These are phyloP conservation scores for Eucalyptus curtisii DNA, from an alignment of 345 rosid genomes.

Conservation along the genomic window DNA sequence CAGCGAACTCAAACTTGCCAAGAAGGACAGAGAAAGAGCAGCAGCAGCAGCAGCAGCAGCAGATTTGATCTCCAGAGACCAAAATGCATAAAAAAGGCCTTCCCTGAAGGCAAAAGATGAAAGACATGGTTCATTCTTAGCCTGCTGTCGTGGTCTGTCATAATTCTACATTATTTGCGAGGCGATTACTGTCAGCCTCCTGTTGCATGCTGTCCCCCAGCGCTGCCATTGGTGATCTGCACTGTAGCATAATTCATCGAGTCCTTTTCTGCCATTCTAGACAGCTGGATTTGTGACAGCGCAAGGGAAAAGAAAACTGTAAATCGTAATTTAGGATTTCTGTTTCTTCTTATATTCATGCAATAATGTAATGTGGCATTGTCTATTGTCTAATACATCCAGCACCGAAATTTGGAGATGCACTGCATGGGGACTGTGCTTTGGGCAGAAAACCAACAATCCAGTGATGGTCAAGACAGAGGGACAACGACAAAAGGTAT, in stretches of 20 bases:
- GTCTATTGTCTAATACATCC: not conserved
- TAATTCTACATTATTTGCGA: not conserved
- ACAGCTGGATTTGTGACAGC: not conserved
- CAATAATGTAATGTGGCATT: not conserved
- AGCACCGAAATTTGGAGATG: not conserved
- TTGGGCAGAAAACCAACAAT: not conserved
- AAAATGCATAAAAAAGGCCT: not conserved
- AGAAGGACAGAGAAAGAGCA: not conserved
- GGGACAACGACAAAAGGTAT: not conserved
- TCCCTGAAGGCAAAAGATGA: not conserved
- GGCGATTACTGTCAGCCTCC: not conserved
- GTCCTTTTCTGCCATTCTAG: not conserved
- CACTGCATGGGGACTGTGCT: not conserved
- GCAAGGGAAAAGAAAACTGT: not conserved
- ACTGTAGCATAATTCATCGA: not conserved
- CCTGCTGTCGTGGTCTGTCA: not conserved
- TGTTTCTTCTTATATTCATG: not conserved
- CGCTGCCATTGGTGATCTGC: not conserved
- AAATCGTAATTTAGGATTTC: not conserved
- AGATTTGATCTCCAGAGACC: not conserved
- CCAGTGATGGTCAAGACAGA: not conserved
- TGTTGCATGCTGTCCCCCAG: not conserved
- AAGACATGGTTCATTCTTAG: not conserved
- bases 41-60: not conserved
- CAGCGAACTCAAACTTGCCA: slow-evolving; percentile 30